These are phyloP conservation scores for Heimioporus sp. DNA, from an alignment of 768 basidiomycete species.

Conservation along the genomic window DNA sequence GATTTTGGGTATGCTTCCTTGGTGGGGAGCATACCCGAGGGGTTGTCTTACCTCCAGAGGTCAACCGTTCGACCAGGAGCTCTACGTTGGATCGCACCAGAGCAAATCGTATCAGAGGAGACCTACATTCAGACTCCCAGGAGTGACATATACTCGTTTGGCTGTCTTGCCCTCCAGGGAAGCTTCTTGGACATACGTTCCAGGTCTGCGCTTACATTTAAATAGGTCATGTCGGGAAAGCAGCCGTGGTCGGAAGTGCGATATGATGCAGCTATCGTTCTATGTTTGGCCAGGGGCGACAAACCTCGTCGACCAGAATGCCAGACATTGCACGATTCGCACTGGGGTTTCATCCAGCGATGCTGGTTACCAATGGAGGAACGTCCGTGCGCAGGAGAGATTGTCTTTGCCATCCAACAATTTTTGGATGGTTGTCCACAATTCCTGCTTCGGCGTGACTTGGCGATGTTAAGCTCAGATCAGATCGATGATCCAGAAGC, in stretches of 20 bases:
- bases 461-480: not conserved
- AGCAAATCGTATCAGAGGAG: conserved; percentile 27
- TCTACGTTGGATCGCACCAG: conserved; percentile 15
- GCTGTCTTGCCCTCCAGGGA: conserved; percentile 32
- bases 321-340: not conserved
- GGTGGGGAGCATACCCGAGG: not conserved
- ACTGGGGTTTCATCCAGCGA: conserved; percentile 6
- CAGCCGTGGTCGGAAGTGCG: conserved; percentile 11
- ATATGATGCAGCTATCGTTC: conserved; percentile 5
- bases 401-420: not conserved
- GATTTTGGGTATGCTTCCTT: no score
- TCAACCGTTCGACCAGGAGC: conserved; percentile 33
- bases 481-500: not conserved
- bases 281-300: not conserved
- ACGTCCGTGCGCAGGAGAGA: not conserved
- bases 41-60: conserved; percentile 1
- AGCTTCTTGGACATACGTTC: not conserved
- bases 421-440: not conserved
- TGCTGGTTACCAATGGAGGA: not conserved
- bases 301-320: conserved; percentile 4
- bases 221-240: conserved; percentile 23
- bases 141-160: conserved; percentile 20
- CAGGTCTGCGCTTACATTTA: fast-evolving
- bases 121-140: not conserved
- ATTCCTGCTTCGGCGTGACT: not conserved